A percentile compares a stretch with the other conserved stretches of the same genome.
These are phyloP conservation scores for Candida verbasci DNA, from an alignment of 805 yeast genomes.

Conservation along the genomic window DNA sequence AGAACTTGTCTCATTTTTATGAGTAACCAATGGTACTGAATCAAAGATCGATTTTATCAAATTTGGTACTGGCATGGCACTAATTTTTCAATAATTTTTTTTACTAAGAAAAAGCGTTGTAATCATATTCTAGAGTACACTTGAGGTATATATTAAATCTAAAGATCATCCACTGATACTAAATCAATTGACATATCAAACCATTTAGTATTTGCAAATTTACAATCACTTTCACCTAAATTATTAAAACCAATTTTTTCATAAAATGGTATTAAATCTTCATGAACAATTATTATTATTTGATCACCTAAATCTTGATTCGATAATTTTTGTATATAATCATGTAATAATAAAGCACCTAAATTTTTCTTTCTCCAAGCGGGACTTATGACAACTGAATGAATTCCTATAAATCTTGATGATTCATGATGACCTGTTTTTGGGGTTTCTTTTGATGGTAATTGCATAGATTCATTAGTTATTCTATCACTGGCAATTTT, in stretches of 20 bases:
- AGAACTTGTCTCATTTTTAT: slow-evolving; percentile 23
- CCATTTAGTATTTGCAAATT: slow-evolving; percentile 59
- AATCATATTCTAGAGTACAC: no score
- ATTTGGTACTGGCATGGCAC: slow-evolving; percentile 25
- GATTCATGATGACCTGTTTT: slow-evolving; percentile 67
- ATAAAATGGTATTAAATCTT: slow-evolving; percentile 68
- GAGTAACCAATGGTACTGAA: slow-evolving; percentile 45
- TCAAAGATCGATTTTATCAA: slow-evolving; percentile 44
- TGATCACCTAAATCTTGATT: slow-evolving; percentile 83
- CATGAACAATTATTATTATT: slow-evolving; percentile 70
- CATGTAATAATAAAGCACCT: slow-evolving; percentile 79
- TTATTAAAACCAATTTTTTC: slow-evolving; percentile 75
- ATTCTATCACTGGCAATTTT: slow-evolving; percentile 52
- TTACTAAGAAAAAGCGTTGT: no score
- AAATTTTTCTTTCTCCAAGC: slow-evolving; percentile 76
- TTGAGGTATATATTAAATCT: slow-evolving; percentile 16
- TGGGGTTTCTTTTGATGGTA: slow-evolving; percentile 49
- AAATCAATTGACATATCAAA: slow-evolving; percentile 50
- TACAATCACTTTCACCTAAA: slow-evolving; percentile 58
- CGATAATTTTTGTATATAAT: slow-evolving; percentile 83
- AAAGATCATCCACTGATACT: slow-evolving; percentile 36
- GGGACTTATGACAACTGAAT: slow-evolving; percentile 73
- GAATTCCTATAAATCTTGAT: slow-evolving; percentile 73
- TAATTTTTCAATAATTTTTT: no score
- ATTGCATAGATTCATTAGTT: slow-evolving; percentile 55